Evolutionary conservation across 2,329 filamentous ascomycete genomes (phyloP), one percentile per base, ranked within the genome.

Genomic region (Microthyrium microscopicum): DNA sequence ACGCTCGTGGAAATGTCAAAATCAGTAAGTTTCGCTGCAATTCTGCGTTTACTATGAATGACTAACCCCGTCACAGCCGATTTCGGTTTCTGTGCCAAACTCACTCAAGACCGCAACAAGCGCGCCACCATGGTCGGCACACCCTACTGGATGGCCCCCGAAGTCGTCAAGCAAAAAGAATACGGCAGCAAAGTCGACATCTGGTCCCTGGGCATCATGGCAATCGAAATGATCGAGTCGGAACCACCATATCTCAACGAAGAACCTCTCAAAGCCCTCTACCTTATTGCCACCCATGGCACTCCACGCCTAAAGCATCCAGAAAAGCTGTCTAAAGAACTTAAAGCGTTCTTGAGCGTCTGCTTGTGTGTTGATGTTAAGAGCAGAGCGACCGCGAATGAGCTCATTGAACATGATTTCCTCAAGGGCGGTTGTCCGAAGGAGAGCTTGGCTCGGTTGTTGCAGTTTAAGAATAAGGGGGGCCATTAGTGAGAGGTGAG

Each of bases 121-220:
- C 85, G 89, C 55, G 85, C 87, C 27, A 98, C 89, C 38, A 95
- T 98, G 89, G 89, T 98, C 35, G 89, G 89, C 42, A 98, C 89
- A 21, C 89, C 89, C 12, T 98, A 95, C 66, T 98, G 89, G 89
- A 98, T 98, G 89, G 89, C 89, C 6, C 89, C 89, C 24, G 89
- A 98, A 57, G 89, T 98, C 28, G 89, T 98, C 53, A 95, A 95
- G 63, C 89, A 95, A 56, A 95, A 95, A 63, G 87, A 94, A 57
- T 98, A 98, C 50, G 89, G 87, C 25, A 80, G 81, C 51, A 95
- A 95, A 66, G 89, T 95, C 41, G 89, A 98, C 52, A 93, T 95
- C 51, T 98, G 89, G 89, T 94, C 85, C 20, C 64, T 98, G 40
- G 89, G 89, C 50, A 98, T 98, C 60, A 98, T 95, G 89, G 87